These are phyloP conservation scores for Moricandia moricandioides DNA, from an alignment of 345 rosid species.

Conservation along the genomic window DNA sequence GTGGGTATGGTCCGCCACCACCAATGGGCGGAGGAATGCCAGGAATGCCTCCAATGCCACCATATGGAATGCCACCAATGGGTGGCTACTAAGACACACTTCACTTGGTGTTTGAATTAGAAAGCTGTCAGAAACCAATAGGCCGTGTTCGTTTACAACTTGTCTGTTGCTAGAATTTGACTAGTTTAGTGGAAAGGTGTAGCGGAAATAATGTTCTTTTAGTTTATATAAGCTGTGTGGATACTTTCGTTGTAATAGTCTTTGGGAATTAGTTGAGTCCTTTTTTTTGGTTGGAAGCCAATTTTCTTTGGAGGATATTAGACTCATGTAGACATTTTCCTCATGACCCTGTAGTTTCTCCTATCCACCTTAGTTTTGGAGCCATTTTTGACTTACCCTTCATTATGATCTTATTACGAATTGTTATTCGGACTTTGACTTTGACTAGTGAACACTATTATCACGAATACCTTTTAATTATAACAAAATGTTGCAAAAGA, in stretches of 20 bases:
- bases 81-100: slow-evolving; percentile 45
- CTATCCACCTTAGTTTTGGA: neutral
- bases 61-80: slow-evolving; percentile 73
- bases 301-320: neutral
- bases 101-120: neutral
- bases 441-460: too few relatives aligned
- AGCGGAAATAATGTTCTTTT: neutral
- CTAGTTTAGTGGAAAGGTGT: neutral
- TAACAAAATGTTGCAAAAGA: neutral
- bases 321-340: neutral
- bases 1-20: slow-evolving; percentile 40
- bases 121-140: neutral
- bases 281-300: slow-evolving; percentile 14
- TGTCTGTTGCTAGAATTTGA: neutral
- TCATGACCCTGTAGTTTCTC: neutral
- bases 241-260: slow-evolving; percentile 27
- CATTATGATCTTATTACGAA: too few relatives aligned
- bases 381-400: neutral
- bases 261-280: slow-evolving; percentile 4
- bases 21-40: slow-evolving; percentile 49
- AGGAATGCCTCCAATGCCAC: slow-evolving; percentile 58
- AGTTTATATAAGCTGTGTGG: neutral
- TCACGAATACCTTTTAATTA: neutral
- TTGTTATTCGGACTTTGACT: neutral
- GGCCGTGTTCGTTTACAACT: slow-evolving; percentile 2